Conservation (phyloP, 1,284 basidiomycete genomes). For the Boletus calvinii region DNA sequence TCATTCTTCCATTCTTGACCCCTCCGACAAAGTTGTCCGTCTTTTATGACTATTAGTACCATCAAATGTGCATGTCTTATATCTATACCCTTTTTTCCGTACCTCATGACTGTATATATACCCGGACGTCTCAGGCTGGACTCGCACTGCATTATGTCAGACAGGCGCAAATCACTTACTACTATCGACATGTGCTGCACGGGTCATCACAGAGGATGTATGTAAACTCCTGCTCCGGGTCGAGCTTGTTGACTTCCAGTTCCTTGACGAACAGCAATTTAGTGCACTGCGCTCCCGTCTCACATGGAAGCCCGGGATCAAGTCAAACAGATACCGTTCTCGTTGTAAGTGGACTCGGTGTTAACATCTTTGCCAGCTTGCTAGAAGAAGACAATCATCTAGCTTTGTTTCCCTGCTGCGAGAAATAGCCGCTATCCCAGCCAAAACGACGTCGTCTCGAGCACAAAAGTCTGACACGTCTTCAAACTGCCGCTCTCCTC, state of each 20-base stretch:
- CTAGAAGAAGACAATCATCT: constrained; percentile 16
- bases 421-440: constrained; percentile 40
- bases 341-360: constrained; percentile 38
- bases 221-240: not conserved
- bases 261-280: constrained; percentile 24
- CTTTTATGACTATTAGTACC: constrained; percentile 15
- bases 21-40: not conserved
- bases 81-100: constrained; percentile 31
- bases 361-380: not conserved
- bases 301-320: constrained; percentile 32
- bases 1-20: not conserved
- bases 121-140: constrained; percentile 14
- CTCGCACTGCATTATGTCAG: too few species aligned
- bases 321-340: constrained; percentile 37
- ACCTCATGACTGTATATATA: constrained; percentile 20
- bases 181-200: not conserved
- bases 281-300: not conserved
- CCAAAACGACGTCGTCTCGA: constrained; percentile 24
- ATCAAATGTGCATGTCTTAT: constrained; percentile 14
- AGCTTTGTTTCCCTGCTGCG: constrained; percentile 49
- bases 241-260: constrained; percentile 24
- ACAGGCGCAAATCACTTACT: not conserved
- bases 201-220: not conserved
- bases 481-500: constrained; percentile 34
- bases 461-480: constrained; percentile 20